Evolutionary conservation across 73 alveolate species (phyloP).

Genomic region (Urostyla sp.): DNA sequence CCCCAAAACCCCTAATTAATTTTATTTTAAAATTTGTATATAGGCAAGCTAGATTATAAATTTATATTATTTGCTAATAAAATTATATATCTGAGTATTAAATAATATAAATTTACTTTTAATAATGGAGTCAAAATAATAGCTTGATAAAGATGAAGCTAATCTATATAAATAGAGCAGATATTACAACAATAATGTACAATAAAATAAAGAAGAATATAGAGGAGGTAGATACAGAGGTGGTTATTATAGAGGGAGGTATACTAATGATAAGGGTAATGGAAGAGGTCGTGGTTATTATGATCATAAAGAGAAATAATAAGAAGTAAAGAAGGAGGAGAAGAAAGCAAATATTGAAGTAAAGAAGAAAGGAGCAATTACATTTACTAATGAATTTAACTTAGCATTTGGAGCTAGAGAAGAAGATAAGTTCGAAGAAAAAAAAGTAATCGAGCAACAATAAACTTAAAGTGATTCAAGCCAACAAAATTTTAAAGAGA

Average conservation of each 20-base stretch:
- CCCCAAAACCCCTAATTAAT: too few species aligned
- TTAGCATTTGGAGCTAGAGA: neutral
- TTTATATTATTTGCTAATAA: too few species aligned
- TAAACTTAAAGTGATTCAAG: neutral
- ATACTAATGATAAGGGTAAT: neutral
- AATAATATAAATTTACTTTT: too few species aligned
- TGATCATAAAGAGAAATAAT: neutral
- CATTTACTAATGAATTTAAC: conserved; percentile 6
- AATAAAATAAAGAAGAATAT: neutral
- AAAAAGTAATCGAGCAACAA: neutral
- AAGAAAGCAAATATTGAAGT: neutral
- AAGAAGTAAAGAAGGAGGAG: neutral
- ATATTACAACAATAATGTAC: neutral
- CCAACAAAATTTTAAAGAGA: neutral
- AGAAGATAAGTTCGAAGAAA: neutral
- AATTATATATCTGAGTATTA: too few species aligned
- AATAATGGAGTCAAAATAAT: too few species aligned
- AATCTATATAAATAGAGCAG: neutral
- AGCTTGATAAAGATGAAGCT: too few species aligned
- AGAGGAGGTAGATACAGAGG: conserved; percentile 1
- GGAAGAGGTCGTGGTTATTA: conserved; percentile 7
- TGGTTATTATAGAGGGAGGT: conserved; percentile 24
- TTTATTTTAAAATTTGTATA: too few species aligned
- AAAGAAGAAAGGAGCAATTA: neutral
- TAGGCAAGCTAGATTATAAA: too few species aligned